Conservation (phyloP, 805 yeast species). For the Starmerella floricola region DNA sequence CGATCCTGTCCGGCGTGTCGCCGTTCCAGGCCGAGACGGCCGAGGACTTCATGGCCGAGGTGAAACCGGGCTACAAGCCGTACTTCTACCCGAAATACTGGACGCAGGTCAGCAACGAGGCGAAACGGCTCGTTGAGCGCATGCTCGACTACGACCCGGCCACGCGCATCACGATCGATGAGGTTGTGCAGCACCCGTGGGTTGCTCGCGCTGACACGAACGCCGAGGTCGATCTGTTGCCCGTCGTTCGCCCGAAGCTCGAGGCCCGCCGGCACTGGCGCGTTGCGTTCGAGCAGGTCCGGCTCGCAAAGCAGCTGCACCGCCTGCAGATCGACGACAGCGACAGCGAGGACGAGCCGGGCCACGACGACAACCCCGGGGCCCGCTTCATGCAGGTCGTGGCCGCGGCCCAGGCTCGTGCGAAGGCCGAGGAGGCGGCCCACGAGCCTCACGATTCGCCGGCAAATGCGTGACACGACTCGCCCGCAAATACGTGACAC, state of each 20-base stretch:
- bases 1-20: conserved; percentile 80
- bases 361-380: conserved; percentile 5
- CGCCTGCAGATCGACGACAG: conserved; percentile 45
- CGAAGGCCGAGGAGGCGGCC: background rate
- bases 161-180: conserved; percentile 62
- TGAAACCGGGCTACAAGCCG: conserved; percentile 59
- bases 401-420: conserved; percentile 18
- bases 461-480: background rate
- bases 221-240: conserved; percentile 57
- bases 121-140: conserved; percentile 61
- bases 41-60: conserved; percentile 70
- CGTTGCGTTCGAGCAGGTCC: conserved; percentile 75
- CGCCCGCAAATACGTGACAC: no score
- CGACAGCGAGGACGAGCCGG: conserved; percentile 35
- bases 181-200: conserved; percentile 79
- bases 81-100: conserved; percentile 79
- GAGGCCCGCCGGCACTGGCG: conserved; percentile 73
- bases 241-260: conserved; percentile 67
- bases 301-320: conserved; percentile 64
- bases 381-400: conserved; percentile 18
- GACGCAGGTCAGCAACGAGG: conserved; percentile 67
- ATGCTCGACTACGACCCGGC: conserved; percentile 68
- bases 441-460: conserved; percentile 32
- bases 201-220: conserved; percentile 36
- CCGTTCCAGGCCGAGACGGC: conserved; percentile 82